A percentile compares a stretch with the other conserved stretches of the same genome.
Conservation (phyloP, 2,329 filamentous ascomycete species). For the Stromatinia cepivora region DNA sequence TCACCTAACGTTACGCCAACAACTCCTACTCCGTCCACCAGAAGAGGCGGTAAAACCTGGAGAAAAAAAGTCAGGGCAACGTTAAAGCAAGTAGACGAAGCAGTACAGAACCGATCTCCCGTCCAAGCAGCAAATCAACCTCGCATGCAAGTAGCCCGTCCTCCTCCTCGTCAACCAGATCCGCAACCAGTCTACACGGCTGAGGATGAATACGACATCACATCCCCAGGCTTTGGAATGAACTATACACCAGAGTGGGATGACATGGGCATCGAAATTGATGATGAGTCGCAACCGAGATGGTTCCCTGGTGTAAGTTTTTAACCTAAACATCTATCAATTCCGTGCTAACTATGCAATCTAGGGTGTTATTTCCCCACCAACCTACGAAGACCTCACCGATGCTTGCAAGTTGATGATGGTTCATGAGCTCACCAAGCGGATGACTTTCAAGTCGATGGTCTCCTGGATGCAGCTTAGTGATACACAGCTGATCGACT, state of each 20-base stretch:
- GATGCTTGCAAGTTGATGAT: background rate
- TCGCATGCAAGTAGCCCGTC: too few species aligned
- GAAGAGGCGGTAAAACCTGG: background rate
- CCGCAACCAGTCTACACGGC: background rate
- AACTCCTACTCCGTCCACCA: background rate
- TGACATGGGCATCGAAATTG: background rate
- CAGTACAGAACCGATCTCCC: too few species aligned
- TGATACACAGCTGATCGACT: too few species aligned
- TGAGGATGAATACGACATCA: background rate
- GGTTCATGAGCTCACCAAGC: background rate
- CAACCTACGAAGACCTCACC: background rate
- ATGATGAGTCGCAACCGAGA: background rate
- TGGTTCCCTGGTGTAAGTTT: constrained; percentile 12
- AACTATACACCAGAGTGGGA: background rate
- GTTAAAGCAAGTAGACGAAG: background rate
- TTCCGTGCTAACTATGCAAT: background rate
- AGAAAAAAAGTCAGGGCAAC: background rate
- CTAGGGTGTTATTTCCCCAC: background rate
- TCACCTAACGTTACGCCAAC: background rate
- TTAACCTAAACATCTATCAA: too few species aligned
- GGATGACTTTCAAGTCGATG: background rate
- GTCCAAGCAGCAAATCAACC: too few species aligned
- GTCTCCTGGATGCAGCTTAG: background rate
- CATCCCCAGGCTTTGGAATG: background rate
- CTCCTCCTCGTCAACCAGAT: too few species aligned